Base-by-base conservation (phyloP, 768 basidiomycete species). In the Ramaria sp. region DNA sequence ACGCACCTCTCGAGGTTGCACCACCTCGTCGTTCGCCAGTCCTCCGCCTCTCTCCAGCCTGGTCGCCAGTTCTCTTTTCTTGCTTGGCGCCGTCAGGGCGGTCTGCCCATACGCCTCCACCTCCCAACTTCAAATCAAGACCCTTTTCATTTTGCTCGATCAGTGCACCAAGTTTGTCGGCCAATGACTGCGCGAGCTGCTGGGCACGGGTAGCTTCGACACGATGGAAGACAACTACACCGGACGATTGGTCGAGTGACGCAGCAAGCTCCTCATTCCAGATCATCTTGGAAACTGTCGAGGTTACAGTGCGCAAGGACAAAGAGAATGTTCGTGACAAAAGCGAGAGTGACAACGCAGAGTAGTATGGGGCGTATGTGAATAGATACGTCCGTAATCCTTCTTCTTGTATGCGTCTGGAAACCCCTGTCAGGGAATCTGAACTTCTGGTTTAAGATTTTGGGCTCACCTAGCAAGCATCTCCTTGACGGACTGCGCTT, bases 361-460 rank as follows among this genome's bases (percentile, higher is more conserved):
- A 83, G 73, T 99, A 98, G 69, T 92, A 82, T 8, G 92, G 83
- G 13, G 94, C 88, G 67, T 92, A 95, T n/a, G 94, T 95, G 77
- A 97, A 96, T 51, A 99, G 79, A 69, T 97, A 98, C 4, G 96
- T 99, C 50, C 92, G 81, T 45, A 98, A 76, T 25, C 93, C 94
- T 67, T 98, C 93, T 67, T 98, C 94, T 73, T 98, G 96, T 61
- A 98, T 98, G 60, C 95, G 91, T 64, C 91, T 96, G 63, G n/a
- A 57, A 25, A 49, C 6, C 38, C 38, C 25, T 13, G 48, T 16
- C 22, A 56, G 12, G 44, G 51, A 47, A 25, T 28, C 54, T 7
- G 27, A 41, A 27, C 25, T 15, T 47, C 32, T 18, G 15, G 36
- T 18, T 30, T 15, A 3, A 18, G 27, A 18, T 37, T 37, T 24